Percentiles rank a stretch among this genome's conserved stretches.
These are phyloP conservation scores for Nitzschia palea DNA, from an alignment of 108 stramenopile species.

Conservation along the genomic window DNA sequence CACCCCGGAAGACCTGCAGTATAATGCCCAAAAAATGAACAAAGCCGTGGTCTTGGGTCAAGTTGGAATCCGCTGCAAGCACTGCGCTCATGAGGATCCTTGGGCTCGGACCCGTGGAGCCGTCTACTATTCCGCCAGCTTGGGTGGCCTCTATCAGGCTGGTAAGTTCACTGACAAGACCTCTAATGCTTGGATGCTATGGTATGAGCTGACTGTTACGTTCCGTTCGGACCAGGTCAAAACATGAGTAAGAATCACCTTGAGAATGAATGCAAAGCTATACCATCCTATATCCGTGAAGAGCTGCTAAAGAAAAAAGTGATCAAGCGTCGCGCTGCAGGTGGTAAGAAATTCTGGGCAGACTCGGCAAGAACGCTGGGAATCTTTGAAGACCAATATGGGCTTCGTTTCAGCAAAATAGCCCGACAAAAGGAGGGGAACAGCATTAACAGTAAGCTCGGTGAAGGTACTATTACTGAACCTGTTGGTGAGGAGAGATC, in stretches of 20 bases:
- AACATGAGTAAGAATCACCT: conserved; percentile 24
- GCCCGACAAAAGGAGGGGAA: too few relatives aligned
- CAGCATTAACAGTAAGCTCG: too few relatives aligned
- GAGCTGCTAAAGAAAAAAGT: conserved; percentile 1
- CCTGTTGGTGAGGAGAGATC: too few relatives aligned
- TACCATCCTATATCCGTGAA: background rate
- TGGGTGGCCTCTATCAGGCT: conserved; percentile 22
- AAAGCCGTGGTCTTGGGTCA: conserved; percentile 31
- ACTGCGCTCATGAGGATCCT: background rate
- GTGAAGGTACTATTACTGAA: too few relatives aligned
- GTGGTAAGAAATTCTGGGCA: conserved; percentile 69
- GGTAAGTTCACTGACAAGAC: too few relatives aligned
- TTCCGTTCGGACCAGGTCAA: too few relatives aligned
- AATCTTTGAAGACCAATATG: conserved; percentile 4
- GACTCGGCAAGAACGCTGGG: conserved; percentile 29
- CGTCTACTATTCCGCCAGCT: conserved; percentile 34
- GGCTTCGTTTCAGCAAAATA: conserved; percentile 7
- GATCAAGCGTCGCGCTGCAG: conserved; percentile 31
- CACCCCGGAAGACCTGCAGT: conserved; percentile 7
- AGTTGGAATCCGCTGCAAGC: conserved; percentile 16
- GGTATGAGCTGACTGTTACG: too few relatives aligned
- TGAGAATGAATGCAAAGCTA: conserved; percentile 2
- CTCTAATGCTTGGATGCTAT: too few relatives aligned
- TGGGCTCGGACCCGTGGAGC: conserved; percentile 26
- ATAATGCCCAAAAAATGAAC: conserved; percentile 25